A percentile compares a stretch with the other conserved stretches of the same genome.
Conservation (phyloP, 441 rosid genomes). For the Eruca vesicaria region DNA sequence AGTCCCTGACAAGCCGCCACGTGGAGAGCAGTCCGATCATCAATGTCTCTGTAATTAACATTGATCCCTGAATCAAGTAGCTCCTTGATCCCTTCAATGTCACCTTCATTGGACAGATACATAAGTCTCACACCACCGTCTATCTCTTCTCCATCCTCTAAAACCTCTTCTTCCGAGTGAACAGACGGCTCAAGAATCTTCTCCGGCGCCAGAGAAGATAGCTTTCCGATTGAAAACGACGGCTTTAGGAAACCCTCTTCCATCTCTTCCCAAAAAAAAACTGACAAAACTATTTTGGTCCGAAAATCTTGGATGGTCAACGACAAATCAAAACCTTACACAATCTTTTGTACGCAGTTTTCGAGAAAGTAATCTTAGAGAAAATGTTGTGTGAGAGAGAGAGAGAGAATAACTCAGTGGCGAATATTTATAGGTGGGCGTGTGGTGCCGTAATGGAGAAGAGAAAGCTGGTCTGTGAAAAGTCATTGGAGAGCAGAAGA, state of each 20-base stretch:
- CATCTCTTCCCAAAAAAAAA: conserved; percentile 24
- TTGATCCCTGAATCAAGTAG: conserved; percentile 66
- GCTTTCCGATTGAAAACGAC: conserved; percentile 55
- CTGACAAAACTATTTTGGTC: background rate
- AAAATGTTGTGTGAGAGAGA: background rate
- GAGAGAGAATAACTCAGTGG: background rate
- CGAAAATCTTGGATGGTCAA: conserved; percentile 15
- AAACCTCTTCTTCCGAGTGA: conserved; percentile 38
- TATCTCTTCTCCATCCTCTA: conserved; percentile 46
- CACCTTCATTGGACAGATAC: conserved; percentile 73
- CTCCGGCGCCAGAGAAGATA: conserved; percentile 88
- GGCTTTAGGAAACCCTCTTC: conserved; percentile 41
- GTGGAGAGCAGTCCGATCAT: conserved; percentile 84
- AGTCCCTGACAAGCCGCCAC: conserved; percentile 86
- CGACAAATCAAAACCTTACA: background rate
- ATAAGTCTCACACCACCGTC: conserved; percentile 62
- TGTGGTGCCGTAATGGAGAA: conserved; percentile 27
- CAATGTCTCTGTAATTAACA: conserved; percentile 77
- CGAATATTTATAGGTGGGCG: conserved; percentile 22
- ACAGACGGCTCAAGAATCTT: conserved; percentile 46
- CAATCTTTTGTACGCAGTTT: background rate
- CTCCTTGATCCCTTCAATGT: conserved; percentile 72
- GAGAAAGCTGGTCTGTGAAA: conserved; percentile 11
- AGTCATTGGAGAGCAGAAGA: conserved; percentile 1
- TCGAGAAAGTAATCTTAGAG: background rate